phyloP scores from a whole-genome alignment of 2,329 filamentous ascomycete species.

The Claviceps purpurea region DNA sequence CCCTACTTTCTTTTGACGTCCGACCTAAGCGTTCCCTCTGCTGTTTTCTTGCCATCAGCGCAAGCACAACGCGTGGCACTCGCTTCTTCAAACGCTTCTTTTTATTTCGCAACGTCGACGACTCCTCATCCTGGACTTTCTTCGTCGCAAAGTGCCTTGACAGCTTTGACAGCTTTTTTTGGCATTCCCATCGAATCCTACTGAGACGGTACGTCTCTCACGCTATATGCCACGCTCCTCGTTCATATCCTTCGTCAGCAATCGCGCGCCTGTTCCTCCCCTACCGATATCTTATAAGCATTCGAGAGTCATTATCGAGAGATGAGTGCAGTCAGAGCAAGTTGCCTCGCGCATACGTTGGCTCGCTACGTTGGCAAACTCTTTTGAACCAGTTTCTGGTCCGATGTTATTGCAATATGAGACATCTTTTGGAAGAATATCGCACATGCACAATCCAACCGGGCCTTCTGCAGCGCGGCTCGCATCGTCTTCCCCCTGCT shows the following conservation, averaged over 20 bases:
- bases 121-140: not conserved
- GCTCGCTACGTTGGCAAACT: not conserved
- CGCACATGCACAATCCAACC: not conserved
- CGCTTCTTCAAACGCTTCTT: no score
- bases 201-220: conserved; percentile 1
- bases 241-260: not conserved
- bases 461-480: conserved; percentile 2
- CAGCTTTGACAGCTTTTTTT: not conserved
- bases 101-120: no score
- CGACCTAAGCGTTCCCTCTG: no score
- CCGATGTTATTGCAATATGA: no score
- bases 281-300: not conserved
- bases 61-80: no score
- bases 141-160: not conserved
- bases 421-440: not conserved
- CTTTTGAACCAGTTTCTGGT: not conserved
- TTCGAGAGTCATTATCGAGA: not conserved
- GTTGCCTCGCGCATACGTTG: no score
- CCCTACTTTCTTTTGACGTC: not conserved
- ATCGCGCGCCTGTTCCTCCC: not conserved
- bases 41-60: no score
- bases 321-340: no score
- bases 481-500: not conserved
- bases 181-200: not conserved
- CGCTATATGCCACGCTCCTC: not conserved